phyloP scores from a whole-genome alignment of 768 basidiomycete species.

The Phaeolepiota aurea region DNA sequence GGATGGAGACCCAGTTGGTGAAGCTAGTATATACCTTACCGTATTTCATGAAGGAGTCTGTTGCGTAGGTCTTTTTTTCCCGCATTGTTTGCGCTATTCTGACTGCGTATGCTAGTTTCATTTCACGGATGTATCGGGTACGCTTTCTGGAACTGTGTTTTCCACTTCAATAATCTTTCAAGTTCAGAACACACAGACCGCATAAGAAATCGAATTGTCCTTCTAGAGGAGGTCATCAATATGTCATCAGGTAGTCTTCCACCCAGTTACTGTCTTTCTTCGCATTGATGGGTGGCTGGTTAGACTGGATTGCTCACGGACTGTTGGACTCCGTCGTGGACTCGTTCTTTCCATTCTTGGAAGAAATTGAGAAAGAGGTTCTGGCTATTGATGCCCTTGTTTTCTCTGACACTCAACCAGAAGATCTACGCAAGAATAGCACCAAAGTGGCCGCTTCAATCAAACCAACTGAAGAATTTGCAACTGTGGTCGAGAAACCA shows the following conservation, averaged over 20 bases:
- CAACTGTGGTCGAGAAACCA: no score
- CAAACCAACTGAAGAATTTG: neutral
- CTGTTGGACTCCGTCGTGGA: slow-evolving; percentile 92
- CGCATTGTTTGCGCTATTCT: slow-evolving; percentile 1
- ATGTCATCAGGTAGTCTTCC: slow-evolving; percentile 61
- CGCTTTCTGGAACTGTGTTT: slow-evolving; percentile 4
- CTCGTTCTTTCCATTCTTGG: slow-evolving; percentile 81
- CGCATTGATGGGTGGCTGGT: slow-evolving; percentile 2
- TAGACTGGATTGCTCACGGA: slow-evolving; percentile 93
- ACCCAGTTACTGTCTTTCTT: neutral
- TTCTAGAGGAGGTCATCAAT: slow-evolving; percentile 50
- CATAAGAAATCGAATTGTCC: slow-evolving; percentile 62
- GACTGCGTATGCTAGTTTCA: slow-evolving; percentile 79
- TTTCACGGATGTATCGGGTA: slow-evolving; percentile 76
- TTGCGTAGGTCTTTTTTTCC: slow-evolving; percentile 35
- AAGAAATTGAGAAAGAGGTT: slow-evolving; percentile 76
- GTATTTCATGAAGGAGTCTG: slow-evolving; percentile 87
- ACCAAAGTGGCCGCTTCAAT: no score
- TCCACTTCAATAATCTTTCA: slow-evolving; percentile 4
- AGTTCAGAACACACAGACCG: slow-evolving; percentile 66
- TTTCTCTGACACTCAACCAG: slow-evolving; percentile 28
- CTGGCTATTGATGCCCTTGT: slow-evolving; percentile 70
- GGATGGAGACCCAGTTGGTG: slow-evolving; percentile 48
- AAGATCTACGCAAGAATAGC: neutral
- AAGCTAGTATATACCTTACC: slow-evolving; percentile 81